Percentiles rank a stretch among this genome's conserved stretches.
phyloP scores from a whole-genome alignment of 306 rosid genomes.

The Cucurbita pepo region DNA sequence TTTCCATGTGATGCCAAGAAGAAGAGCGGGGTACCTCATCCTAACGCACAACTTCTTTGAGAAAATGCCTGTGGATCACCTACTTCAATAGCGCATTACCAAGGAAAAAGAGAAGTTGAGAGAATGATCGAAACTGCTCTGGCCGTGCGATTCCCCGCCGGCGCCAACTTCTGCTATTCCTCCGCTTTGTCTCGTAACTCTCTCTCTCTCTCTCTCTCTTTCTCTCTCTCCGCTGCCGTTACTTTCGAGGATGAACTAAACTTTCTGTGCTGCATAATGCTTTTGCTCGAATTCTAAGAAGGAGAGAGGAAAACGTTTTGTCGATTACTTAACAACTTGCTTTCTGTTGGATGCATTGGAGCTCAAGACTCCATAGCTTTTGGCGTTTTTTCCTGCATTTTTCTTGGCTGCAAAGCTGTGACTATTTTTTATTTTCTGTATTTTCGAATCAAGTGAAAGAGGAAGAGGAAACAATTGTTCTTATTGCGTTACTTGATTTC shows the following conservation, averaged over 20 bases:
- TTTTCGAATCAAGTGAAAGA: too few species aligned
- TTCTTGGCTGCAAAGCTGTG: not conserved
- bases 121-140: constrained; percentile 57
- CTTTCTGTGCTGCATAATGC: not conserved
- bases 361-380: not conserved
- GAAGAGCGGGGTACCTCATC: not conserved
- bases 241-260: not conserved
- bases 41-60: not conserved
- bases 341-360: not conserved
- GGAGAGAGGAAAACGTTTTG: not conserved
- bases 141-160: constrained; percentile 50
- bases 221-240: not conserved
- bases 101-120: not conserved
- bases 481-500: too few species aligned
- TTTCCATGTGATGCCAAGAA: constrained; percentile 1
- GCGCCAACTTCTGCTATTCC: constrained; percentile 26
- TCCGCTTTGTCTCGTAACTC: constrained; percentile 27
- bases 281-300: not conserved
- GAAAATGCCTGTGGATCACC: constrained; percentile 4
- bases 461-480: too few species aligned
- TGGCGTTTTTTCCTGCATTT: constrained; percentile 2
- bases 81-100: not conserved
- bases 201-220: not conserved
- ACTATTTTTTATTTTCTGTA: not conserved
- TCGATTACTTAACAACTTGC: not conserved